Conservation (phyloP, 2,329 filamentous ascomycete species). For the Chaetomiaceae sp. region DNA sequence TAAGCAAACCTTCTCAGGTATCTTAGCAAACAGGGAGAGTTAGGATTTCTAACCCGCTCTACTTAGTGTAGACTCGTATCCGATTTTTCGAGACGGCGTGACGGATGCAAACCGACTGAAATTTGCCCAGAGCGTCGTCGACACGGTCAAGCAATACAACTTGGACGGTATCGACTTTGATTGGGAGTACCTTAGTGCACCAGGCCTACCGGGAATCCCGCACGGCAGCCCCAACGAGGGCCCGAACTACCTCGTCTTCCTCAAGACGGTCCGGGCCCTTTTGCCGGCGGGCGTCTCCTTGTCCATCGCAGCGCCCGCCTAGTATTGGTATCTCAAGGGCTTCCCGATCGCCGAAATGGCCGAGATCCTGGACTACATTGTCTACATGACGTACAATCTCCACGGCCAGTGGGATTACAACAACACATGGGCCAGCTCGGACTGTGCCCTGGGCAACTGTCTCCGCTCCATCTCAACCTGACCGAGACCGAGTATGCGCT, state of each 20-base stretch:
- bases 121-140: slow-evolving; percentile 36
- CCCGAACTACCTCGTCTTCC: slow-evolving; percentile 32
- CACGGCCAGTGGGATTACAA: slow-evolving; percentile 31
- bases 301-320: slow-evolving; percentile 25
- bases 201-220: slow-evolving; percentile 34
- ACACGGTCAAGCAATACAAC: slow-evolving; percentile 37
- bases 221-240: slow-evolving; percentile 28
- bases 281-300: slow-evolving; percentile 16
- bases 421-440: slow-evolving; percentile 23
- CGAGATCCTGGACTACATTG: slow-evolving; percentile 30
- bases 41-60: too few species aligned
- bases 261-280: slow-evolving; percentile 16
- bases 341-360: slow-evolving; percentile 29
- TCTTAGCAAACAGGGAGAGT: too few species aligned
- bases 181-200: slow-evolving; percentile 40
- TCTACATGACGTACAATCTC: slow-evolving; percentile 39
- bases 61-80: not conserved
- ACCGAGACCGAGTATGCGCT: slow-evolving; percentile 14
- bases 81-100: slow-evolving; percentile 14
- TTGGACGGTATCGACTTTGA: slow-evolving; percentile 41
- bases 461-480: slow-evolving; percentile 17
- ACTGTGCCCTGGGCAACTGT: slow-evolving; percentile 27
- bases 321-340: slow-evolving; percentile 31
- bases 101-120: not conserved
- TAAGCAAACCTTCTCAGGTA: too few species aligned